phyloP scores from a whole-genome alignment of 768 basidiomycete genomes.

The Boletus pseudopeckii region DNA sequence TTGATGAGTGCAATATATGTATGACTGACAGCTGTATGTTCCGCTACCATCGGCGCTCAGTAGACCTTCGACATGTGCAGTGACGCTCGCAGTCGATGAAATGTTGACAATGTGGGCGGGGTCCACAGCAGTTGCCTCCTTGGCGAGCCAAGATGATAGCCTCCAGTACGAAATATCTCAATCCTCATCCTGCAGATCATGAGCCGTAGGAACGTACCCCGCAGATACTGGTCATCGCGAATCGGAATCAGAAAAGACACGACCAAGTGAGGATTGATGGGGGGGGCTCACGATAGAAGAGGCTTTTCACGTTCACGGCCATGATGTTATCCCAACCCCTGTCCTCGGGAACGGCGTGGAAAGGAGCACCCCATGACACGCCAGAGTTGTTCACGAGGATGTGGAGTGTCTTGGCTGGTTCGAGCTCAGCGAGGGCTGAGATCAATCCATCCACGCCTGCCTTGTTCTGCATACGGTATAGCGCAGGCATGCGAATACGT shows the following conservation, averaged over 20 bases:
- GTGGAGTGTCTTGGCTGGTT: conserved; percentile 59
- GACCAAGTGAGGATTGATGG: neutral
- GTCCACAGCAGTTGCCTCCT: conserved; percentile 57
- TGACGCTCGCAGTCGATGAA: conserved; percentile 64
- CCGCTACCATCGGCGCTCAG: conserved; percentile 58
- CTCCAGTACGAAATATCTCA: conserved; percentile 8
- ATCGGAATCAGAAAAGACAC: neutral
- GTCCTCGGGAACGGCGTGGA: conserved; percentile 68
- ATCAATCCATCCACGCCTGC: conserved; percentile 76
- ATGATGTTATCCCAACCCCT: conserved; percentile 86
- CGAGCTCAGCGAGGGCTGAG: conserved; percentile 62
- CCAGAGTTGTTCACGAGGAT: conserved; percentile 86
- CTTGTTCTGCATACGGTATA: conserved; percentile 49
- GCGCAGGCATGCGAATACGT: neutral
- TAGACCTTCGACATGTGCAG: conserved; percentile 44
- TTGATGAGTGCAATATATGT: neutral
- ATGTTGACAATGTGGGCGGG: conserved; percentile 82
- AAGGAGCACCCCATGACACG: conserved; percentile 73
- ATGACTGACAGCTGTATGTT: conserved; percentile 72
- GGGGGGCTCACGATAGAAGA: conserved; percentile 66
- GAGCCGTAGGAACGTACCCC: conserved; percentile 29
- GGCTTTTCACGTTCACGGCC: conserved; percentile 79
- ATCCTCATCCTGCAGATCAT: neutral
- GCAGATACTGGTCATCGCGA: conserved; percentile 37
- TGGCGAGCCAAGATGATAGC: conserved; percentile 52